Conservation (phyloP, 1,139 yeast species). For the Komagataea norvegica region DNA sequence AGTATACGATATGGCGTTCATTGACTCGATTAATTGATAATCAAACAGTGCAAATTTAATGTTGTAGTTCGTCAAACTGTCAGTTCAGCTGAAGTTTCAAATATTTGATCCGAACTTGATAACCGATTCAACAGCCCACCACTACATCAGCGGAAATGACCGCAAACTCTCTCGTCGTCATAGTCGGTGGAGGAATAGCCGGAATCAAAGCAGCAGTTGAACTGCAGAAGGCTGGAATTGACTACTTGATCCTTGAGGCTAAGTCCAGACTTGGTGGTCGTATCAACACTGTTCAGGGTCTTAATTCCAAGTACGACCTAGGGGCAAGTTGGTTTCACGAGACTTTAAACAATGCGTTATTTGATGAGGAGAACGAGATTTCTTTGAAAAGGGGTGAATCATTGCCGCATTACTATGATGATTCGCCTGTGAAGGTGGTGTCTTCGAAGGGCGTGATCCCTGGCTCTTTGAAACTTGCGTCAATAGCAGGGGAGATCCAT, state of each 20-base stretch:
- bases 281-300: conserved; percentile 37
- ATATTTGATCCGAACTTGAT: too few species aligned
- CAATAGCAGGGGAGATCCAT: conserved; percentile 53
- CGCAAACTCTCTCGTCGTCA: conserved; percentile 2
- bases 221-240: conserved; percentile 41
- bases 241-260: conserved; percentile 51
- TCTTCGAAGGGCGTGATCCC: conserved; percentile 32
- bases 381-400: conserved; percentile 13
- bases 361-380: conserved; percentile 42
- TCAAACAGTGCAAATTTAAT: too few species aligned
- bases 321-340: conserved; percentile 95
- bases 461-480: conserved; percentile 33
- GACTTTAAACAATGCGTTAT: conserved; percentile 60
- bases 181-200: conserved; percentile 79
- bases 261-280: conserved; percentile 59
- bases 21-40: too few species aligned
- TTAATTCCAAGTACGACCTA: conserved; percentile 48
- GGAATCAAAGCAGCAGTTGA: conserved; percentile 76
- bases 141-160: not conserved
- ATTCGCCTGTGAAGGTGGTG: conserved; percentile 33
- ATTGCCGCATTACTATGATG: conserved; percentile 35
- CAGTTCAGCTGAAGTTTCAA: too few species aligned
- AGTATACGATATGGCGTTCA: too few species aligned
- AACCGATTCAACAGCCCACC: too few species aligned
- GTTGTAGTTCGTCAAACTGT: too few species aligned